These are phyloP conservation scores for Fusarium paranaense DNA, from an alignment of 2,329 filamentous ascomycete genomes.

Conservation along the genomic window DNA sequence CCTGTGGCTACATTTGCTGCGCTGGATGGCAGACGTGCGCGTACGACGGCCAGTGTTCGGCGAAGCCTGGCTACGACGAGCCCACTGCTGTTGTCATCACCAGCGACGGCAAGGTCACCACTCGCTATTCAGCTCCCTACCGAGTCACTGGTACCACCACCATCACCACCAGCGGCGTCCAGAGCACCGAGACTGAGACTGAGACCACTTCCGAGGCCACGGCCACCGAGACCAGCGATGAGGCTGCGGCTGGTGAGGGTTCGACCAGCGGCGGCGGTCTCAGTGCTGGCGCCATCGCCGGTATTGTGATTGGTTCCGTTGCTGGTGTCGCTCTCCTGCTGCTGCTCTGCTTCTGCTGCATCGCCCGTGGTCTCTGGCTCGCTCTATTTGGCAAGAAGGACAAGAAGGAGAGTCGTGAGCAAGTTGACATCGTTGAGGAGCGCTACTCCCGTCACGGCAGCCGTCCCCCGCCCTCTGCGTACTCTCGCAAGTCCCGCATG, in stretches of 20 bases:
- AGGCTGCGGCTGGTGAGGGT: conserved; percentile 28
- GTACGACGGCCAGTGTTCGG: conserved; percentile 66
- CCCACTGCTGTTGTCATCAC: conserved; percentile 58
- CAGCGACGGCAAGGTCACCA: conserved; percentile 62
- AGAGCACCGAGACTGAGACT: conserved; percentile 61
- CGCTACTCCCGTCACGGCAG: conserved; percentile 65
- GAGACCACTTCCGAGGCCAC: conserved; percentile 65
- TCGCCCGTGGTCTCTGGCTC: conserved; percentile 71
- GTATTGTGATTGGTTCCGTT: conserved; percentile 81
- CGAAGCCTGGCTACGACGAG: conserved; percentile 61
- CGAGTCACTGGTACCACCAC: conserved; percentile 69
- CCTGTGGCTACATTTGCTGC: conserved; percentile 79
- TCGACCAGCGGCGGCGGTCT: conserved; percentile 60
- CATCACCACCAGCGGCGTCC: conserved; percentile 62
- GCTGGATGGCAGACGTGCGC: conserved; percentile 76
- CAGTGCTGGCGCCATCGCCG: conserved; percentile 80
- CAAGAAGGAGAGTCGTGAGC: conserved; percentile 60
- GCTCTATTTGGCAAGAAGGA: conserved; percentile 71
- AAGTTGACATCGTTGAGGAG: conserved; percentile 73
- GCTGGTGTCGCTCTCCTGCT: conserved; percentile 74
- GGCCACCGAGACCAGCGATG: conserved; percentile 58
- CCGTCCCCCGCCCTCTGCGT: conserved; percentile 48
- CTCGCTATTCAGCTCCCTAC: conserved; percentile 63
- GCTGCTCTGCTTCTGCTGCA: conserved; percentile 81
- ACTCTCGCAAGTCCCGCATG: conserved; percentile 62